These are phyloP conservation scores for Vickermania spadyakhi DNA, from an alignment of 208 protist species.

Conservation along the genomic window DNA sequence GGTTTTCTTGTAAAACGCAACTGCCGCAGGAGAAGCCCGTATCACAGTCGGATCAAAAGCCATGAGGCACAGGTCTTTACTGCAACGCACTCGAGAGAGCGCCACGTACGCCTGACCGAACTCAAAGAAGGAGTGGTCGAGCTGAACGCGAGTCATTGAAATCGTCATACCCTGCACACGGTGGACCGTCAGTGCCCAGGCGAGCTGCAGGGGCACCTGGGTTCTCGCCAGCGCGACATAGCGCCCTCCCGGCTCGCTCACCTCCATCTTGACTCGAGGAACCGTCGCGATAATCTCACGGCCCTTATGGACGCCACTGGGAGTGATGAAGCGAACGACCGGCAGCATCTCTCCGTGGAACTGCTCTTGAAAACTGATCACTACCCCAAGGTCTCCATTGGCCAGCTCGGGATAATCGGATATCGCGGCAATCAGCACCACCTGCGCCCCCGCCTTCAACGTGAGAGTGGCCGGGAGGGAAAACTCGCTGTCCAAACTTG, in stretches of 20 bases:
- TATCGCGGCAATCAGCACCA: constrained; percentile 51
- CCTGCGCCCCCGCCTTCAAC: constrained; percentile 59
- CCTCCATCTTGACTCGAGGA: constrained; percentile 20
- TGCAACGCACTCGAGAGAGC: constrained; percentile 15
- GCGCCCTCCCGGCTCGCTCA: constrained; percentile 9
- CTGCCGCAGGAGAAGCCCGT: constrained; percentile 5
- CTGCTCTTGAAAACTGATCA: constrained; percentile 18
- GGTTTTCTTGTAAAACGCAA: constrained; percentile 19
- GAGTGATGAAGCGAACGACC: constrained; percentile 22
- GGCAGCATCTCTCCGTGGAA: constrained; percentile 11
- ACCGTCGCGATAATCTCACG: constrained; percentile 17
- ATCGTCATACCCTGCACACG: constrained; percentile 80
- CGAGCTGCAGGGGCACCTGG: constrained; percentile 73
- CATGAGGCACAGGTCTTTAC: constrained; percentile 16
- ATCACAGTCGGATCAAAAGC: constrained; percentile 10
- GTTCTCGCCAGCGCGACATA: constrained; percentile 11
- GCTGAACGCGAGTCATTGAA: constrained; percentile 10
- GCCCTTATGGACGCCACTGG: background rate
- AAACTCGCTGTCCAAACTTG: constrained; percentile 48
- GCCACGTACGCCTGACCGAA: constrained; percentile 32
- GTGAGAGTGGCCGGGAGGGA: constrained; percentile 34
- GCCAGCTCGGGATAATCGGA: constrained; percentile 23
- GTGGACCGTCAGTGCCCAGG: constrained; percentile 85
- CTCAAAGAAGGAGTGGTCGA: constrained; percentile 23
- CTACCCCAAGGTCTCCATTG: constrained; percentile 23